Conservation (phyloP, 2,329 filamentous ascomycete species). For the Xylaria sp. region DNA sequence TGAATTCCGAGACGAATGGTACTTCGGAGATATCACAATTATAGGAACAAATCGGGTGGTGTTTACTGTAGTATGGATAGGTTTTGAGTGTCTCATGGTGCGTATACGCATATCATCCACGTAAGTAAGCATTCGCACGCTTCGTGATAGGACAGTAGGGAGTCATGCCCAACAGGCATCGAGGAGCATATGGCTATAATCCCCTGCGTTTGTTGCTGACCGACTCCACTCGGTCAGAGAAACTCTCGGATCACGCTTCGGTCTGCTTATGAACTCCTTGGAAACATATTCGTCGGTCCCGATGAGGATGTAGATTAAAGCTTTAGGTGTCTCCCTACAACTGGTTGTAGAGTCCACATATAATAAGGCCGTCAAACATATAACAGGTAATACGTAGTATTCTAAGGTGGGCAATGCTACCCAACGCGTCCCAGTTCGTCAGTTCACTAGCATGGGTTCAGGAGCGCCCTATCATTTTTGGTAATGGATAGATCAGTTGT, state of each 20-base stretch:
- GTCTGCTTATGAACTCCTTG: neutral
- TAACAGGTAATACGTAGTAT: neutral
- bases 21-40: conserved; percentile 4
- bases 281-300: conserved; percentile 11
- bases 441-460: neutral
- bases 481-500: neutral
- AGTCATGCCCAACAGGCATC: neutral
- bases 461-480: neutral
- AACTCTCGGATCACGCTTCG: conserved; percentile 3
- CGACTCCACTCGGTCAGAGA: conserved; percentile 34
- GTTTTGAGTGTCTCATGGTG: neutral
- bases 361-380: neutral
- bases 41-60: neutral
- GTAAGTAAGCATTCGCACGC: neutral
- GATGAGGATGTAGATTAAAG: neutral
- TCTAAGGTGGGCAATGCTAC: neutral
- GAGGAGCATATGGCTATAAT: neutral
- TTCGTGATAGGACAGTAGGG: neutral
- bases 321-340: neutral
- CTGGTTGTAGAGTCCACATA: too few relatives aligned
- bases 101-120: neutral
- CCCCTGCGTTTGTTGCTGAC: conserved; percentile 25
- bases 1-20: neutral
- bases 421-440: neutral
- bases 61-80: neutral